Evolutionary conservation across 176 grass and related monocot species (phyloP).

Genomic region (Carex kokanica): DNA sequence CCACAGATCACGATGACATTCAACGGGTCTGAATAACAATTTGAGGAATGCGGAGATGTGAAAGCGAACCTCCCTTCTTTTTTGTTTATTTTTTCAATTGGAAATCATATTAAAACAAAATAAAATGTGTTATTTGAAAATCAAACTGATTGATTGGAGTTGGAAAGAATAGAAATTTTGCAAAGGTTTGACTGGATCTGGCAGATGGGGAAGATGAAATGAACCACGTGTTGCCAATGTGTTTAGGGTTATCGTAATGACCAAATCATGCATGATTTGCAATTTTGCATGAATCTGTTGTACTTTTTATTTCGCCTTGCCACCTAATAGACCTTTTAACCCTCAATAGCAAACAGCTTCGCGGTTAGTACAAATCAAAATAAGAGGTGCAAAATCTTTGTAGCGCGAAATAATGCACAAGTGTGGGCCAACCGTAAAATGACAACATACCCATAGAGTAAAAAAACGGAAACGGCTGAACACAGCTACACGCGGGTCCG

Average conservation of each 20-base stretch:
- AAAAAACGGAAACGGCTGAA: not conserved
- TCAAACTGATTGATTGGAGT: not conserved
- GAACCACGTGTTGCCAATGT: constrained; percentile 11
- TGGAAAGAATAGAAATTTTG: not conserved
- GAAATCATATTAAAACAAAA: not conserved
- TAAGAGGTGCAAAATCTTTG: not conserved
- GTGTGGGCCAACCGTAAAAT: not conserved
- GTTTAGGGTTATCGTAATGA: not conserved
- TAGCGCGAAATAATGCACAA: not conserved
- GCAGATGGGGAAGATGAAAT: not conserved
- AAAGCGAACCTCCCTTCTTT: not conserved
- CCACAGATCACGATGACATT: not conserved
- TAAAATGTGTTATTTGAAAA: not conserved
- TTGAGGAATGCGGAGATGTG: not conserved
- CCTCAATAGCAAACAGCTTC: not conserved
- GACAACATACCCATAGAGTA: not conserved
- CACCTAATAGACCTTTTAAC: not conserved
- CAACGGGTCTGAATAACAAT: not conserved
- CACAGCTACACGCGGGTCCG: not conserved
- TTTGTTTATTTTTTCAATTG: not conserved
- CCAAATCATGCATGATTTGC: not conserved
- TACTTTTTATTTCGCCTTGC: not conserved
- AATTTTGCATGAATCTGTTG: not conserved
- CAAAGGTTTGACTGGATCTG: constrained; percentile 2
- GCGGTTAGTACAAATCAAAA: not conserved